Evolutionary conservation across 768 basidiomycete genomes (phyloP).

Genomic region (Amyloporia xantha): DNA sequence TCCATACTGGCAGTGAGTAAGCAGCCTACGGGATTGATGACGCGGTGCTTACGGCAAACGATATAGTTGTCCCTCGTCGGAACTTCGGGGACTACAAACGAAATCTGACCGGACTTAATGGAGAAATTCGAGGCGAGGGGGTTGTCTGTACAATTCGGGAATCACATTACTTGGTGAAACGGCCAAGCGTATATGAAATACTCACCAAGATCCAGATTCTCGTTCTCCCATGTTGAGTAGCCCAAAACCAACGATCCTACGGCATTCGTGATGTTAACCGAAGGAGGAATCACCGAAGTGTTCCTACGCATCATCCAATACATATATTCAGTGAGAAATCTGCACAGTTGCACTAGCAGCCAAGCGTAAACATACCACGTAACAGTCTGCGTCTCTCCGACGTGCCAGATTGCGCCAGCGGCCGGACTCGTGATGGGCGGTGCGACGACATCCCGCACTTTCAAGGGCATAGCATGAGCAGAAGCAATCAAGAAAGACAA

Average conservation of each 20-base stretch:
- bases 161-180: too few species aligned
- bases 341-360: neutral
- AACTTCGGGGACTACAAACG: constrained; percentile 34
- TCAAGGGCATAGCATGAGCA: constrained; percentile 4
- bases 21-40: neutral
- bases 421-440: constrained; percentile 39
- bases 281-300: constrained; percentile 29
- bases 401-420: constrained; percentile 29
- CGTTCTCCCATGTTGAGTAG: constrained; percentile 29
- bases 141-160: constrained; percentile 29
- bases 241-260: constrained; percentile 41
- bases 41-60: constrained; percentile 30
- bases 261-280: constrained; percentile 27
- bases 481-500: neutral
- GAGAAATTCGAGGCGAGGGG: constrained; percentile 38
- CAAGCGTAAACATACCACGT: constrained; percentile 30
- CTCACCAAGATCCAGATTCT: constrained; percentile 45
- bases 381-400: constrained; percentile 32
- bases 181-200: too few species aligned
- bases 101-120: constrained; percentile 32
- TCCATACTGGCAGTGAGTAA: neutral
- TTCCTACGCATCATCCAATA: constrained; percentile 11
- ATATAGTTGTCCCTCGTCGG: constrained; percentile 34
- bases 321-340: neutral
- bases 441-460: constrained; percentile 13